Base-by-base conservation (phyloP, 1,284 basidiomycete species). In the Cryptococcus sp. region DNA sequence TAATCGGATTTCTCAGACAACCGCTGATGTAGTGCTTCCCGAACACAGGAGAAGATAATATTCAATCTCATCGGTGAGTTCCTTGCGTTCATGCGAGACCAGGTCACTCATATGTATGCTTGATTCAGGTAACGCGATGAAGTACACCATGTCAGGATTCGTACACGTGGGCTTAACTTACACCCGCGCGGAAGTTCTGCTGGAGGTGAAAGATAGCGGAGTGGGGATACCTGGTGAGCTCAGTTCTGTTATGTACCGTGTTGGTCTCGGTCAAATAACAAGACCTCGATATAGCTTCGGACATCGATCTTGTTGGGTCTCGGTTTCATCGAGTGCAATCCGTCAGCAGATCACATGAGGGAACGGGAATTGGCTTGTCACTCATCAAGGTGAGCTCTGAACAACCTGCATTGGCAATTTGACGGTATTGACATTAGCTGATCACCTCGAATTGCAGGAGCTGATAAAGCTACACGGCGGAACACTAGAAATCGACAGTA, bases 401-500 rank as follows among this genome's bases (percentile, higher is more conserved):
- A 15, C 17, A 48, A 39, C 47, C n/a, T 22, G n/a, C 15, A 19
- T n/a, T 50, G 15, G 35, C 22, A 10, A 41, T 7, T 11, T 46
- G n/a, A 13, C 38, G n/a, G 5, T 13, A 39, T 54, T 38, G 10
- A 17, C 39, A 38, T 48, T 19, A 73, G 53, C 71, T 75, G 42
- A 69, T 46, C 44, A 54, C 25, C 52, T 44, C 6, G 47, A 38
- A 20, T 17, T 48, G 25, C 45, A 70, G 56, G 79, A 80, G 63
- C 68, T 81, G 42, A 77, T 82, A 60, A 78, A 80, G 53, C 66
- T 80, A 2, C 78, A 81, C 56, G 77, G 78, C 7, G 80, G 80
- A 5, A 68, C 65, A 0, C 64, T 82, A 47, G 72, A 75, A 15
- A 75, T 81, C 20, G 72, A 78, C n/a, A 75, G 73, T 54, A 41